Evolutionary conservation across 2,329 filamentous ascomycete genomes (phyloP).

Genomic region (Claviceps africana): DNA sequence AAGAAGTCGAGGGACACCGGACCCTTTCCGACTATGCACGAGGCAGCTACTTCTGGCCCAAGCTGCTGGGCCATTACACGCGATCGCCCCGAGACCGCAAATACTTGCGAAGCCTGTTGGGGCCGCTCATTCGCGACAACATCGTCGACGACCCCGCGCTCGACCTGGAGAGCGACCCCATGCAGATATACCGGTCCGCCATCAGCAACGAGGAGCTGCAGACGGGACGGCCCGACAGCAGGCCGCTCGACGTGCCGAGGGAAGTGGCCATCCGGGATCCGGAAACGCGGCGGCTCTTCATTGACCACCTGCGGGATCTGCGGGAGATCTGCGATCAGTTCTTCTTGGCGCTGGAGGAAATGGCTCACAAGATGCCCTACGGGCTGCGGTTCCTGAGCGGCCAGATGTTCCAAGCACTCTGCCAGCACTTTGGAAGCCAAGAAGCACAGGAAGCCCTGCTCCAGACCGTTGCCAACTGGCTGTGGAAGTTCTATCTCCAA

Average conservation of each 20-base stretch:
- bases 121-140: constrained; percentile 74
- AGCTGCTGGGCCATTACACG: constrained; percentile 73
- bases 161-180: constrained; percentile 89
- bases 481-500: constrained; percentile 89
- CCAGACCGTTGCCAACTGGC: constrained; percentile 76
- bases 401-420: constrained; percentile 69
- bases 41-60: constrained; percentile 86
- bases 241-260: constrained; percentile 71
- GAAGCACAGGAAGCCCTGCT: constrained; percentile 67
- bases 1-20: constrained; percentile 64
- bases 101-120: constrained; percentile 75
- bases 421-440: constrained; percentile 61
- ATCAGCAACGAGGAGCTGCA: constrained; percentile 96
- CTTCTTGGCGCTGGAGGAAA: constrained; percentile 67
- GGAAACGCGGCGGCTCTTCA: constrained; percentile 84
- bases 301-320: constrained; percentile 85
- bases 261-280: constrained; percentile 93
- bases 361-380: constrained; percentile 79
- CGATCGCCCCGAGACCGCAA: constrained; percentile 86
- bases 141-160: constrained; percentile 84
- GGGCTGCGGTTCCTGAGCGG: constrained; percentile 78
- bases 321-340: constrained; percentile 91
- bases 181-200: constrained; percentile 89
- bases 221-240: constrained; percentile 69
- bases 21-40: constrained; percentile 74